Evolutionary conservation across 768 basidiomycete species (phyloP), one percentile per base, ranked within the genome.

Genomic region (Harrya chromipes): DNA sequence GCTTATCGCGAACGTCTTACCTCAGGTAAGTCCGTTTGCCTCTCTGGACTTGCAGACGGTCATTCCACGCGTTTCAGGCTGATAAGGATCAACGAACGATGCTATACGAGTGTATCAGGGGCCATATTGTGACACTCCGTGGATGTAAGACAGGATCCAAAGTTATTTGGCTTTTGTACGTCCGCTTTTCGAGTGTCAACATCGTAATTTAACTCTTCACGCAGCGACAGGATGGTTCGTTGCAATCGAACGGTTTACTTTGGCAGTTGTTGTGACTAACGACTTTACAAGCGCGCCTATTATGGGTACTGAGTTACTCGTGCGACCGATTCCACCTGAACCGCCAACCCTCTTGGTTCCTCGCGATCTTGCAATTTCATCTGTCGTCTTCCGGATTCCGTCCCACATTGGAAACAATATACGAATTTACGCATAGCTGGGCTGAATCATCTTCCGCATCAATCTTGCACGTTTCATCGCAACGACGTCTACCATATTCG

Each of bases 91-190:
- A 93, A 63, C 82, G 90, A 19, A 82, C 85, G 3, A 67, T 84
- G 51, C 73, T 93, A 31, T 92, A 90, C 59, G 90, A 92, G 37
- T 90, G 90, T 58, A 90, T 92, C 55, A 78, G 85, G 34, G 87
- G 88, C 4, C 89, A 92, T 61, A 90, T 92, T 55, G 90, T 92
- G 40, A 92, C 90, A 24, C 74, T 93, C n/a, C 81, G 90, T 33
- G 90, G 90, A 19, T 91, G 89, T 64, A 92, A 92, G 75, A 90
- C 90, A 2, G 90, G 90, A 23, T 91, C 90, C 1, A 91, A 90
- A 64, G 88, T 92, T 61, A 92, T 92, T 62, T 93, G 90, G 90
- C 76, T 93, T 43, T 93, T 93, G 78, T 80, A 63, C 41, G 77
- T 43, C 4, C 41, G 34, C 29, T 21, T 38, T 53, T 38, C 13